Evolutionary conservation across 2,329 filamentous ascomycete genomes (phyloP), one percentile per base, ranked within the genome.

Genomic region (Fusarium sp.): DNA sequence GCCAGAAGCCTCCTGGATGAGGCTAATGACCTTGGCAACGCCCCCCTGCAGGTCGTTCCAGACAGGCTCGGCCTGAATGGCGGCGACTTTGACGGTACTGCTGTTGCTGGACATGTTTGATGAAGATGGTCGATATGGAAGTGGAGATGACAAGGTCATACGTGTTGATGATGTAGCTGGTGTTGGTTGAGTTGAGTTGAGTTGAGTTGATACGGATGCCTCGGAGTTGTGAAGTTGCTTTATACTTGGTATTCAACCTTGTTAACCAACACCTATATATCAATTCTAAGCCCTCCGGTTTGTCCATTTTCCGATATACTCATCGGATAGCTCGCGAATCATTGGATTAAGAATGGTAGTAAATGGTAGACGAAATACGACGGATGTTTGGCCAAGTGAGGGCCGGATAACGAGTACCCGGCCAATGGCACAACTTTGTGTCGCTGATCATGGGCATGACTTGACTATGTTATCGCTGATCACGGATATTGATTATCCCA

Each of bases 11-110:
- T 83, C 70, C 37, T 80, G 73, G 41, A 84, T 84, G 3, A 82
- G 72, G 5, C 66, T 16, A 34, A 83, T 82, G 35, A 80, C 80
- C 67, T 84, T 81, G 74, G 83, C 76, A 70, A 87, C 80, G 71
- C 83, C 75, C 2, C 77, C 78, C 30, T 79, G 69, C 9, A 79
- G 71, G 62, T 79, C 74, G 32, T 77, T 72, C 77, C 76, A 79
- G 39, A 66, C 75, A 16, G 78, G 78, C 52, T 79, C 78, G 20
- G 76, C 75, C 39, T 79, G 77, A 34, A 79, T 43, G n/a, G 76
- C 77, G 5, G 76, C 76, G 23, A 79, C 61, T 61, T 79, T 79
- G 60, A 77, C 43, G 8, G 14, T 25, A 10, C 43, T 48, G 23
- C 43, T 48, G 43, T 27, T 48, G 14, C 43, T 48, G 16, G 43